phyloP scores from a whole-genome alignment of 805 yeast genomes.

The Helenozyma baotianmanensis region DNA sequence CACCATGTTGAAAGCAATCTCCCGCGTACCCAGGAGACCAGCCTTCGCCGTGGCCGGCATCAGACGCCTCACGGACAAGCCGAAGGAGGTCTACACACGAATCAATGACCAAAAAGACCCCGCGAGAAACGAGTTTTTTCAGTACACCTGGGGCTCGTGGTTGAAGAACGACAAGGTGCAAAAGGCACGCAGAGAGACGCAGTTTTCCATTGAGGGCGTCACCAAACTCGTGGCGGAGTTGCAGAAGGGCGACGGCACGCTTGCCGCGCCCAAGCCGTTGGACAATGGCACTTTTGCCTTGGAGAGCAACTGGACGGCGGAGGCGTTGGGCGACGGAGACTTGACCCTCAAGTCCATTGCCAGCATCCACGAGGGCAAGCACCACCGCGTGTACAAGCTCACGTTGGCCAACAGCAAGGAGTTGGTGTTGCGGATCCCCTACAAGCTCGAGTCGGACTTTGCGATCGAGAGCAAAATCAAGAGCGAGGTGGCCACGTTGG shows the following conservation, averaged over 20 bases:
- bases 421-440: slow-evolving; percentile 81
- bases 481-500: slow-evolving; percentile 92
- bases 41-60: neutral
- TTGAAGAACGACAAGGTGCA: slow-evolving; percentile 70
- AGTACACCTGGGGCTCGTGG: slow-evolving; percentile 97
- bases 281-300: slow-evolving; percentile 41
- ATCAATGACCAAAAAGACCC: slow-evolving; percentile 62
- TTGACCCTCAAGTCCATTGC: slow-evolving; percentile 61
- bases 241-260: slow-evolving; percentile 24
- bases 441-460: slow-evolving; percentile 63
- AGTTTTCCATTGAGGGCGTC: slow-evolving; percentile 77
- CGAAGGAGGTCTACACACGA: slow-evolving; percentile 46
- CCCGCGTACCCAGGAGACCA: too few species aligned
- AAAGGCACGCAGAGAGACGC: slow-evolving; percentile 71
- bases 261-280: slow-evolving; percentile 35
- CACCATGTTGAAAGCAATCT: too few species aligned
- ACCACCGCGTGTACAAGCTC: slow-evolving; percentile 79
- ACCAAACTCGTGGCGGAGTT: slow-evolving; percentile 48
- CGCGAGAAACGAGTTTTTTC: slow-evolving; percentile 66
- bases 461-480: slow-evolving; percentile 65
- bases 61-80: slow-evolving; percentile 14
- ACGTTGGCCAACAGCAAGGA: slow-evolving; percentile 56
- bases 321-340: slow-evolving; percentile 40
- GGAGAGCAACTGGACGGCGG: slow-evolving; percentile 43
- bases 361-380: slow-evolving; percentile 91